Evolutionary conservation across 2,329 filamentous ascomycete species (phyloP), one percentile per base, ranked within the genome.

Genomic region (Monosporascus sp.): DNA sequence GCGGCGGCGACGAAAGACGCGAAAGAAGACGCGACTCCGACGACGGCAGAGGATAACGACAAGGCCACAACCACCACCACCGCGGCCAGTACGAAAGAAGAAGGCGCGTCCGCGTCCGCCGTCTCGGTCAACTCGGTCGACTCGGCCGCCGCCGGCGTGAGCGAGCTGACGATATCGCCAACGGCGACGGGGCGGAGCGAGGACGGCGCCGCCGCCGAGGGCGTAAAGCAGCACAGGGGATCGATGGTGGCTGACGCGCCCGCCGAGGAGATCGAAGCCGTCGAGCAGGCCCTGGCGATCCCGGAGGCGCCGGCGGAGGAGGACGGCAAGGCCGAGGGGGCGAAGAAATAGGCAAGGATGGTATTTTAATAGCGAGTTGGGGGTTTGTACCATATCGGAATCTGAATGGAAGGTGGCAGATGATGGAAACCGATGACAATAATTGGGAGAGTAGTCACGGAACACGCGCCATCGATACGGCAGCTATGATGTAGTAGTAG

Each of bases 121-220:
- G 39, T 52, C 39, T 43, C 52, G 6, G 51, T 51, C 14, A 55
- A 48, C 31, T 45, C 56, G 25, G 51, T 51, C 14, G 56, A 48
- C 31, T 45, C 56, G 25, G 58, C 62, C 20, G 58, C 56, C 27
- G 50, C 61, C 11, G 55, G 61, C n/a, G 49, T 64, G 20, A 51
- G 55, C 38, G 3, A 71, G 70, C 67, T 79, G 22, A 76, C 78
- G 55, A 77, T 75, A 1, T 75, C 76, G 1, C 76, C 72, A 7
- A 70, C 70, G 9, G 68, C 71, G 7, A 70, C 72, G n/a, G 77
- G 74, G 17, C 77, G 75, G 75, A 69, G 65, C 50, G 61, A 61
- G 14, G 59, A 61, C 9, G 54, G 74, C 75, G 74, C 70, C 57
- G 65, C 71, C 5, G 67, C 52, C 9, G 58, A 60, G 15, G 57